These are phyloP conservation scores for Didymella arachidicola DNA, from an alignment of 2,329 filamentous ascomycete genomes.

Conservation along the genomic window DNA sequence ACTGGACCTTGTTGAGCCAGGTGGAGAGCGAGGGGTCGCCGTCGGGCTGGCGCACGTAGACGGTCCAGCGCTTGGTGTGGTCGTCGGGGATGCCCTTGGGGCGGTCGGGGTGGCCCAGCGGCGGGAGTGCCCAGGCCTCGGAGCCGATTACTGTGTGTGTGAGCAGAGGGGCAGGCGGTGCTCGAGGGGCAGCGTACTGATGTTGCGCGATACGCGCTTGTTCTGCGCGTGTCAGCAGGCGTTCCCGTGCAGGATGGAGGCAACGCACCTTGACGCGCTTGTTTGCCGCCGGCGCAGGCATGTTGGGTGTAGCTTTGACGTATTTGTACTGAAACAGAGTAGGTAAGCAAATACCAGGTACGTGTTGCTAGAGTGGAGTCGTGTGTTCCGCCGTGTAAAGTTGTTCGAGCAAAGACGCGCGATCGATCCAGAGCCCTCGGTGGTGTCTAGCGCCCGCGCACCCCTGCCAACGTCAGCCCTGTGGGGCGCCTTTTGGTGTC, in stretches of 20 bases:
- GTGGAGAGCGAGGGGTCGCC: constrained; percentile 86
- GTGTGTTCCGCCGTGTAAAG: background rate
- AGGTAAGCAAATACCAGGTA: no score
- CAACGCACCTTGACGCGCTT: constrained; percentile 59
- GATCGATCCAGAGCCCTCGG: constrained; percentile 7
- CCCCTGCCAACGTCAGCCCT: constrained; percentile 42
- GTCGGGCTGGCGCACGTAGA: constrained; percentile 90
- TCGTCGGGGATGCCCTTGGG: constrained; percentile 78
- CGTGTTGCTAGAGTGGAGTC: no score
- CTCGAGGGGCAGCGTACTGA: constrained; percentile 37
- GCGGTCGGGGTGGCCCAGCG: constrained; percentile 69
- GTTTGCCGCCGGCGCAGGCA: constrained; percentile 63
- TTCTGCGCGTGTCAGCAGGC: constrained; percentile 37
- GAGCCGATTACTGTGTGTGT: constrained; percentile 57
- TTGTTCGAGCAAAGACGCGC: background rate
- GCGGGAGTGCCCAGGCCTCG: constrained; percentile 67
- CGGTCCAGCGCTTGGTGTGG: constrained; percentile 96
- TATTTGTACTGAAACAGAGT: no score
- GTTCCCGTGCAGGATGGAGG: background rate
- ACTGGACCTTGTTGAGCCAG: constrained; percentile 96
- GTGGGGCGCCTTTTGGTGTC: constrained; percentile 19
- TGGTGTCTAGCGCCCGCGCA: constrained; percentile 17
- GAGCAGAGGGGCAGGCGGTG: constrained; percentile 22
- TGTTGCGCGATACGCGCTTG: constrained; percentile 52
- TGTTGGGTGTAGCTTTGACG: constrained; percentile 30